Conservation (phyloP, 2,329 filamentous ascomycete species). For the Stemphylium beticola region DNA sequence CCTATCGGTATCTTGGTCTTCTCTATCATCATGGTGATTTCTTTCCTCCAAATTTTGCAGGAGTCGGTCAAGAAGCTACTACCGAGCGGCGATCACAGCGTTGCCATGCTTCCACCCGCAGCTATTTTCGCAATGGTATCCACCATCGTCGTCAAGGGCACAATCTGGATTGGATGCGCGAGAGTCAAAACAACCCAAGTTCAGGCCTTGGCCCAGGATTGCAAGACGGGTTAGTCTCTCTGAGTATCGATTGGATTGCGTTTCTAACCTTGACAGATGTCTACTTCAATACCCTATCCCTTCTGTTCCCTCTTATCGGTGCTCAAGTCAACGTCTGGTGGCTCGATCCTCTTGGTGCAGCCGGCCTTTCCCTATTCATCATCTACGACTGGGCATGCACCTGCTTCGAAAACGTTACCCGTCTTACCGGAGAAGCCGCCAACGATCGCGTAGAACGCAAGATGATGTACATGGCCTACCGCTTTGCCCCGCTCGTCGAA, state of each 20-base stretch:
- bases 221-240: constrained; percentile 50
- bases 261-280: constrained; percentile 58
- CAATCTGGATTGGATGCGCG: constrained; percentile 65
- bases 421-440: constrained; percentile 65
- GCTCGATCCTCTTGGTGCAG: constrained; percentile 69
- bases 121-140: constrained; percentile 64
- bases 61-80: constrained; percentile 66
- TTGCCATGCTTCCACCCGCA: constrained; percentile 58
- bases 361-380: constrained; percentile 68
- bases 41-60: constrained; percentile 66
- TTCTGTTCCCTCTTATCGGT: constrained; percentile 68
- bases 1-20: constrained; percentile 69
- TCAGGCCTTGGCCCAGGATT: constrained; percentile 68
- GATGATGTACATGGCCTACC: constrained; percentile 65
- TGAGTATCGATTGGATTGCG: no score
- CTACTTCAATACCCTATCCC: constrained; percentile 68
- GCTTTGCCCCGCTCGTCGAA: constrained; percentile 60
- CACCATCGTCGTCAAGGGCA: constrained; percentile 65
- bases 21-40: constrained; percentile 67
- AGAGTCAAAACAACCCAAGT: constrained; percentile 69
- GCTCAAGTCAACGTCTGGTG: constrained; percentile 67
- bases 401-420: constrained; percentile 64
- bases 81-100: constrained; percentile 56
- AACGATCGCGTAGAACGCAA: constrained; percentile 61
- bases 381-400: constrained; percentile 73